Conservation (phyloP, 768 basidiomycete species). For the Kondoa malvinella region DNA sequence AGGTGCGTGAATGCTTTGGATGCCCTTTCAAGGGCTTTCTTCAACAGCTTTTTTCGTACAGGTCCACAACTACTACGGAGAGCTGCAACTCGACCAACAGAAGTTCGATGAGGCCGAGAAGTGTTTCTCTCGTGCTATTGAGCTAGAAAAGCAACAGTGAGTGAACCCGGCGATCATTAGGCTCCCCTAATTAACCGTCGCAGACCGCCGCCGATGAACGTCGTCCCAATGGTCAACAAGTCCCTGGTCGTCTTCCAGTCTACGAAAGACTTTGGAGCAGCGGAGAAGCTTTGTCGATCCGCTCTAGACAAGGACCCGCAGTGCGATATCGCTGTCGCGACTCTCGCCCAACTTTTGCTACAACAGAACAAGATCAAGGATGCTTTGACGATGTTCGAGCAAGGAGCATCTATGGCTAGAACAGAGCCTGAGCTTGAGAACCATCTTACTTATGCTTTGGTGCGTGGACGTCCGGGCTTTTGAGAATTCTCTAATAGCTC, state of each 20-base stretch:
- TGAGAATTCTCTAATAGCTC: conserved; percentile 2
- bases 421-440: conserved; percentile 65
- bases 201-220: conserved; percentile 39
- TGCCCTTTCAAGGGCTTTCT: not conserved
- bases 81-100: conserved; percentile 79
- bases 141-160: conserved; percentile 63
- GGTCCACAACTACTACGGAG: conserved; percentile 47
- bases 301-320: conserved; percentile 76
- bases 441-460: conserved; percentile 1
- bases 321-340: conserved; percentile 91
- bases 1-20: conserved; percentile 13
- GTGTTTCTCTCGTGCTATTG: conserved; percentile 62
- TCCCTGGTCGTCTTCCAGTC: conserved; percentile 91
- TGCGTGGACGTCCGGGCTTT: conserved; percentile 1
- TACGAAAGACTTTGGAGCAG: conserved; percentile 70
- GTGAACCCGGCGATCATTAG: conserved; percentile 21
- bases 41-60: not conserved
- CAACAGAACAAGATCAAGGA: conserved; percentile 77
- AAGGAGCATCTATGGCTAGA: conserved; percentile 67
- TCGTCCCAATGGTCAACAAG: conserved; percentile 88
- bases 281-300: conserved; percentile 70
- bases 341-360: conserved; percentile 75
- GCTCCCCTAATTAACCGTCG: not conserved
- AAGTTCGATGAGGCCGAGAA: conserved; percentile 55
- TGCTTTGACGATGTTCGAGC: conserved; percentile 71